Evolutionary conservation across 1,284 basidiomycete species (phyloP).

Genomic region (Fomitopsis schrenkii): DNA sequence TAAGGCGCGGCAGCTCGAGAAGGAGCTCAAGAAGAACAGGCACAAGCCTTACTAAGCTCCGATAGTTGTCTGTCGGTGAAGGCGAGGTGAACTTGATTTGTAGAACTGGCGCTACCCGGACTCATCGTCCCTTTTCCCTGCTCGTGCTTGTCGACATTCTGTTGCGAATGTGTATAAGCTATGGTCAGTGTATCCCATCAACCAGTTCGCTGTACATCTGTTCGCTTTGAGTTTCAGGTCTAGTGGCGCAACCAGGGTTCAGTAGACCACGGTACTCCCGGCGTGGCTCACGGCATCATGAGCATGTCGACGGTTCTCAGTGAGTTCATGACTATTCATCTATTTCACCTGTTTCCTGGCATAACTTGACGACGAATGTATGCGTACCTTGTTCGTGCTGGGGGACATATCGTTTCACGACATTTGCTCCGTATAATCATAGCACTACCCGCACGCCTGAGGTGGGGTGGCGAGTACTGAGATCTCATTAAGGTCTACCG

Average conservation of each 20-base stretch:
- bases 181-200: background rate
- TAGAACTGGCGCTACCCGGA: constrained; percentile 2
- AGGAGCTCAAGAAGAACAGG: constrained; percentile 78
- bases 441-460: too few relatives aligned
- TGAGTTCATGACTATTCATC: too few relatives aligned
- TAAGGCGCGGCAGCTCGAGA: constrained; percentile 80
- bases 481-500: background rate
- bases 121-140: constrained; percentile 12
- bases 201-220: background rate
- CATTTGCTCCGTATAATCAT: too few relatives aligned
- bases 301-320: too few relatives aligned
- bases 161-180: background rate
- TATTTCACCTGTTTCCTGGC: background rate
- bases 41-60: constrained; percentile 61
- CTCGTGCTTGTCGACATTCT: background rate
- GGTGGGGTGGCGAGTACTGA: background rate
- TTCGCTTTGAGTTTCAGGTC: background rate
- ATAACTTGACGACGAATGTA: background rate
- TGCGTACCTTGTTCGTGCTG: too few relatives aligned
- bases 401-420: too few relatives aligned
- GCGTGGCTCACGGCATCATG: background rate
- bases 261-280: background rate
- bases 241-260: background rate
- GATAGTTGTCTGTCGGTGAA: background rate
- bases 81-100: constrained; percentile 12